Evolutionary conservation across 148 eudicot species (phyloP).

Genomic region (Amaranthus palmeri): DNA sequence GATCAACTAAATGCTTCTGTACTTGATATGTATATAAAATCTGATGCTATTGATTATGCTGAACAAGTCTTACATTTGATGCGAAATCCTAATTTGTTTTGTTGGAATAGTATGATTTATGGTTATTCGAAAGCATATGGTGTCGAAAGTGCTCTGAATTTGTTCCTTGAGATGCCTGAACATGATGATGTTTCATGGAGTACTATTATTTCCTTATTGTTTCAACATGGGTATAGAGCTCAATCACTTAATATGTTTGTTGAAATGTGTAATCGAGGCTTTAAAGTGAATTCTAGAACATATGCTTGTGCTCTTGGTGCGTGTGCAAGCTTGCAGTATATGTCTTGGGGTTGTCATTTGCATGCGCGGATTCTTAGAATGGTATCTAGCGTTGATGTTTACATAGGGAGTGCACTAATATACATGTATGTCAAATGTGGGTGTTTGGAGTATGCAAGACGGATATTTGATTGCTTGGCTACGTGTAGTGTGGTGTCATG

Average conservation of each 20-base stretch:
- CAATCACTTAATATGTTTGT: conserved; percentile 31
- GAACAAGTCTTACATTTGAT: conserved; percentile 23
- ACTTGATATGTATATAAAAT: conserved; percentile 38
- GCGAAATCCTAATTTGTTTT: conserved; percentile 29
- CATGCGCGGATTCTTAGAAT: conserved; percentile 38
- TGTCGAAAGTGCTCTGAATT: conserved; percentile 21
- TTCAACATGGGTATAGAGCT: conserved; percentile 23
- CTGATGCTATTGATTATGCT: conserved; percentile 27
- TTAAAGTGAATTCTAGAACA: conserved; percentile 35
- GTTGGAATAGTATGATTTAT: conserved; percentile 43
- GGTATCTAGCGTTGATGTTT: conserved; percentile 25
- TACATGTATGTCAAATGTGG: conserved; percentile 45
- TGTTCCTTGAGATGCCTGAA: conserved; percentile 33
- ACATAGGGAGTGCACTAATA: conserved; percentile 34
- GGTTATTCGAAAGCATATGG: conserved; percentile 29
- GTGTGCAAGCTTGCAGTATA: conserved; percentile 26
- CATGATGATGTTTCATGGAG: conserved; percentile 38
- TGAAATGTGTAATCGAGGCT: conserved; percentile 33
- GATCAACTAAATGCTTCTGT: conserved; percentile 24
- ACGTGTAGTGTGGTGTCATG: conserved; percentile 31
- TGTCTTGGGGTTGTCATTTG: conserved; percentile 37
- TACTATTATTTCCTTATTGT: conserved; percentile 35
- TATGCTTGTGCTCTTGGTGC: conserved; percentile 40
- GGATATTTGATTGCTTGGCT: conserved; percentile 27
- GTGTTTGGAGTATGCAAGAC: conserved; percentile 24